Evolutionary conservation across 2,329 filamentous ascomycete species (phyloP).

Genomic region (Ophiognomonia clavigignenti-juglandacearum): DNA sequence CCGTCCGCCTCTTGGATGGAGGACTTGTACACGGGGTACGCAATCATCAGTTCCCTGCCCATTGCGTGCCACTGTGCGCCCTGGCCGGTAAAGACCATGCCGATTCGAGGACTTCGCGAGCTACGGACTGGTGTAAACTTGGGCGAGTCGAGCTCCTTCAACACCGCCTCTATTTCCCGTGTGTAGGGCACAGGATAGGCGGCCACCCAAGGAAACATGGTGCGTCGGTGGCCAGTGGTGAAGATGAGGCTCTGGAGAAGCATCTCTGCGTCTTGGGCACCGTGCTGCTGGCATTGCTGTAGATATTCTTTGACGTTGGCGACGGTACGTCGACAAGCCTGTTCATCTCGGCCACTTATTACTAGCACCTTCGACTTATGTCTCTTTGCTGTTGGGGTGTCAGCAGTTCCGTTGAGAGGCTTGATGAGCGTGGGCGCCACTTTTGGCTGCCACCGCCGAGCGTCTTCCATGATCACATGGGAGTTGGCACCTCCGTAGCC

Average conservation of each 20-base stretch:
- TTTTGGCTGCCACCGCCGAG: background rate
- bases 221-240: no score
- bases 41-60: slow-evolving; percentile 20
- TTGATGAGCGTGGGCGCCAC: background rate
- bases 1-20: slow-evolving; percentile 19
- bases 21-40: slow-evolving; percentile 7
- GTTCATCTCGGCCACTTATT: no score
- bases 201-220: no score
- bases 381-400: no score
- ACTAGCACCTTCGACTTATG: no score
- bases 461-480: slow-evolving; percentile 21
- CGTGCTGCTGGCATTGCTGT: no score
- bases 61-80: slow-evolving; percentile 28
- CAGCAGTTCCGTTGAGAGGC: background rate
- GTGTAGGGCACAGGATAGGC: no score
- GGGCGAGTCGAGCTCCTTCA: background rate
- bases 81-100: slow-evolving; percentile 29
- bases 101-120: background rate
- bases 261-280: no score
- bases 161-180: no score
- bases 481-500: slow-evolving; percentile 30
- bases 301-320: no score
- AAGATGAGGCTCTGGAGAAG: no score
- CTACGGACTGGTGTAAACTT: background rate
- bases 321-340: no score